These are phyloP conservation scores for Aspergillus affinis DNA, from an alignment of 495 filamentous ascomycete genomes.

Conservation along the genomic window DNA sequence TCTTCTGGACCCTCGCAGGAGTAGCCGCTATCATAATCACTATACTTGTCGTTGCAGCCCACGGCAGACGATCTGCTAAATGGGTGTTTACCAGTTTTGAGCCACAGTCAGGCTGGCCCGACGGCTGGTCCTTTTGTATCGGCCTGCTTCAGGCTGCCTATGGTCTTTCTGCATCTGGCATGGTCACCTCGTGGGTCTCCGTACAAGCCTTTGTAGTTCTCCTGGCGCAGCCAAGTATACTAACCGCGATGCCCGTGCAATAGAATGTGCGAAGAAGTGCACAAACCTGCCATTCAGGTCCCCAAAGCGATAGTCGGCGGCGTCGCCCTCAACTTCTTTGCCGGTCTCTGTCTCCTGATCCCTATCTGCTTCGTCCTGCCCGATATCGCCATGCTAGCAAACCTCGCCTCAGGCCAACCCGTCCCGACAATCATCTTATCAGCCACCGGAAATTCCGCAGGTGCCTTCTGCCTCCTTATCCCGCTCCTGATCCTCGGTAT, in stretches of 20 bases:
- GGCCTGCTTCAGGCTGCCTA: slow-evolving; percentile 55
- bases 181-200: slow-evolving; percentile 26
- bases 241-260: background rate
- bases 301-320: slow-evolving; percentile 63
- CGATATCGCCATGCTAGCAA: slow-evolving; percentile 49
- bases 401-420: slow-evolving; percentile 52
- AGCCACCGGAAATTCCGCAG: slow-evolving; percentile 27
- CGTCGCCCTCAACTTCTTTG: slow-evolving; percentile 57
- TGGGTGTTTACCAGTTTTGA: slow-evolving; percentile 59
- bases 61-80: slow-evolving; percentile 38
- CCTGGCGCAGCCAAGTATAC: background rate
- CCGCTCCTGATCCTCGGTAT: slow-evolving; percentile 64
- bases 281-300: slow-evolving; percentile 56
- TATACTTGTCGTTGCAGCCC: slow-evolving; percentile 51
- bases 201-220: background rate
- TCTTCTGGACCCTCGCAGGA: slow-evolving; percentile 56
- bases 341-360: slow-evolving; percentile 60
- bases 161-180: slow-evolving; percentile 51
- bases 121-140: slow-evolving; percentile 55
- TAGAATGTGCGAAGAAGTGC: slow-evolving; percentile 62
- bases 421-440: slow-evolving; percentile 19
- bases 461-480: slow-evolving; percentile 65
- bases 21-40: slow-evolving; percentile 54
- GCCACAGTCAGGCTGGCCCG: slow-evolving; percentile 49
- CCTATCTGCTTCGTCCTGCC: slow-evolving; percentile 60